These are phyloP conservation scores for Tilletia indica DNA, from an alignment of 1,284 basidiomycete species.

Conservation along the genomic window DNA sequence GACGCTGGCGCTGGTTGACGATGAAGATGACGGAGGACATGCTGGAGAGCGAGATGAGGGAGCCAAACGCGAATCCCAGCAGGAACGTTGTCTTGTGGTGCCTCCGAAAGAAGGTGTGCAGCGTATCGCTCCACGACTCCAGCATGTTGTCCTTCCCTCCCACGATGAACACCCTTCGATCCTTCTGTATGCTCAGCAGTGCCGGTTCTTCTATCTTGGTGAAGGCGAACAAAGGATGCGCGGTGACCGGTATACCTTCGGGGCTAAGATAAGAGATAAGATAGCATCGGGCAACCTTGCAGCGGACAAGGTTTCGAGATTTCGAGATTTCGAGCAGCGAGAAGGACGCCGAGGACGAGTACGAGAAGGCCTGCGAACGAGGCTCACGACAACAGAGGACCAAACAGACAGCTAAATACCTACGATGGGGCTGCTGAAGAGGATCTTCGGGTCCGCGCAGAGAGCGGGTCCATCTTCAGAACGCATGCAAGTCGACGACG, in stretches of 20 bases:
- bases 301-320: too few relatives aligned
- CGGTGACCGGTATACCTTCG: too few relatives aligned
- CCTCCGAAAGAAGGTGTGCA: slow-evolving; percentile 11
- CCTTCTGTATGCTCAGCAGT: neutral
- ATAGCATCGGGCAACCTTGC: slow-evolving; percentile 4
- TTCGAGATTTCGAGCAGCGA: neutral
- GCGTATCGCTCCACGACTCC: neutral
- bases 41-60: slow-evolving; percentile 17
- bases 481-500: neutral
- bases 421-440: neutral
- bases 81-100: slow-evolving; percentile 21
- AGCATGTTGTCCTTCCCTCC: neutral
- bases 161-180: neutral
- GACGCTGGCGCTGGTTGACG: slow-evolving; percentile 14
- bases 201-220: too few relatives aligned
- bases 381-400: neutral
- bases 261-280: neutral
- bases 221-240: too few relatives aligned
- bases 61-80: slow-evolving; percentile 16
- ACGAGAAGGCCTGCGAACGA: neutral
- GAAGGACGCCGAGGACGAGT: neutral
- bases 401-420: neutral
- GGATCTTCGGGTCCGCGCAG: neutral
- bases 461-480: neutral
- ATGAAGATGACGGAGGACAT: slow-evolving; percentile 20